Evolutionary conservation across 2,329 filamentous ascomycete genomes (phyloP).

Genomic region (Fusarium tuaranense): DNA sequence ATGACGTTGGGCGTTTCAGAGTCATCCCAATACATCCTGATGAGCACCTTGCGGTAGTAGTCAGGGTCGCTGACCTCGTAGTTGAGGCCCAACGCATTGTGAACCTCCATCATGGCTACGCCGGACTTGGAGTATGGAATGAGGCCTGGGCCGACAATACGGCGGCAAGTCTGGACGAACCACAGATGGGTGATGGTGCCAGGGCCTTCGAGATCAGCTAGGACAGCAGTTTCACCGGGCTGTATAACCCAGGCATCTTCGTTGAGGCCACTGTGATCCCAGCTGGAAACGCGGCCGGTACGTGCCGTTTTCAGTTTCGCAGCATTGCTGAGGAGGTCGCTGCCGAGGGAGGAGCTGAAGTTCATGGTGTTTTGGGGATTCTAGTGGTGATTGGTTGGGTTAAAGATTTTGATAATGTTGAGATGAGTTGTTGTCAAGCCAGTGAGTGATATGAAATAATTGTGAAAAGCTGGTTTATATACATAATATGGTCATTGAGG

Average conservation of each 20-base stretch:
- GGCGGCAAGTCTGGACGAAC: conserved; percentile 50
- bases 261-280: conserved; percentile 47
- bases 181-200: conserved; percentile 49
- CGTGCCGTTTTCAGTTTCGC: conserved; percentile 40
- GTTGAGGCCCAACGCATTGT: conserved; percentile 48
- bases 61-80: conserved; percentile 50
- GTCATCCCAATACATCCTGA: conserved; percentile 52
- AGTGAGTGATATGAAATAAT: background rate
- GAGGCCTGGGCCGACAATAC: conserved; percentile 48
- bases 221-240: conserved; percentile 45
- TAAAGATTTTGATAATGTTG: background rate
- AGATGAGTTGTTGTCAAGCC: background rate
- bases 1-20: conserved; percentile 47
- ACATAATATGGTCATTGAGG: background rate
- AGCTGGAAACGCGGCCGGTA: conserved; percentile 46
- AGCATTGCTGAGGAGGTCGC: conserved; percentile 30
- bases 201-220: conserved; percentile 48
- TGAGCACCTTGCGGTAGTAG: conserved; percentile 51
- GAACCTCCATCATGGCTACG: conserved; percentile 50
- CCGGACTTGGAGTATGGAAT: conserved; percentile 50
- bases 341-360: conserved; percentile 5
- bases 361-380: background rate
- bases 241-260: conserved; percentile 48
- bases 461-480: background rate
- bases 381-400: background rate